These are phyloP conservation scores for Saturnispora kantuleensis DNA, from an alignment of 805 yeast species.

Conservation along the genomic window DNA sequence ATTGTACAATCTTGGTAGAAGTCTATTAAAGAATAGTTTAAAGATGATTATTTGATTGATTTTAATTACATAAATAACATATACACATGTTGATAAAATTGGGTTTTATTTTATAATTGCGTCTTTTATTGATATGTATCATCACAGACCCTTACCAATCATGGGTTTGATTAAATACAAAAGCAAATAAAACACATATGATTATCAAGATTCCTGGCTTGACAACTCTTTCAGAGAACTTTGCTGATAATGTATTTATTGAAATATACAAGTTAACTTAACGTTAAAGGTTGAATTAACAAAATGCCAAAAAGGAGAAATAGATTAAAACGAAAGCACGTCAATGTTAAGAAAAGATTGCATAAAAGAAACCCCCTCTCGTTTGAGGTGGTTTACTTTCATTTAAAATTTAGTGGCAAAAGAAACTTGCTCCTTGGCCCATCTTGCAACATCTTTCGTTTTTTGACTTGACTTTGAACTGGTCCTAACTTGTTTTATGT, in stretches of 20 bases:
- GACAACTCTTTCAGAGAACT: background rate
- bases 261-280: conserved; percentile 1
- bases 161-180: no score
- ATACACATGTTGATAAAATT: no score
- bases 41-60: no score
- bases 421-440: conserved; percentile 85
- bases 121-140: no score
- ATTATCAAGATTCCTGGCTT: background rate
- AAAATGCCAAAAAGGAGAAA: conserved; percentile 5
- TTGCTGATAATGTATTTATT: background rate
- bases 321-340: conserved; percentile 9
- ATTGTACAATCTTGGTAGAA: no score
- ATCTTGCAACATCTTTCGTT: conserved; percentile 87
- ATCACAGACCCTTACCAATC: no score
- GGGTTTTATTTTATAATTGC: no score
- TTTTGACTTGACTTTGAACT: conserved; percentile 49
- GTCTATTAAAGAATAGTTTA: no score
- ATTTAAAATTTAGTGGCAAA: background rate
- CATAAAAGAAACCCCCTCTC: background rate
- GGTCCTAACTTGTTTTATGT: conserved; percentile 63
- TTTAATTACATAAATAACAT: no score
- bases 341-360: conserved; percentile 1
- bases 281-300: background rate
- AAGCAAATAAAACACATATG: no score
- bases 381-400: no score